Conservation (phyloP, 2,329 filamentous ascomycete genomes). For the Penicillium sp. region DNA sequence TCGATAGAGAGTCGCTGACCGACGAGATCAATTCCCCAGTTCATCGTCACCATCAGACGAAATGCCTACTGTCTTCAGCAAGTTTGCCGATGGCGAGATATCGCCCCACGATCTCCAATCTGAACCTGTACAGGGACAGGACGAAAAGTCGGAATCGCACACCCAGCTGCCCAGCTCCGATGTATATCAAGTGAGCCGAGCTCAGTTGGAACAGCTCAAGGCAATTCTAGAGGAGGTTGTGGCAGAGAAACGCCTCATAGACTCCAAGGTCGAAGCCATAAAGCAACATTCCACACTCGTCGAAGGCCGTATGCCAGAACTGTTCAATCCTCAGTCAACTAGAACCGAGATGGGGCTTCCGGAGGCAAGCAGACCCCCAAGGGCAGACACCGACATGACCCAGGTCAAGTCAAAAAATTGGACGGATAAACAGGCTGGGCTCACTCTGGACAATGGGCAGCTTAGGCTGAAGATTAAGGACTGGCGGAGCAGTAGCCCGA, state of each 20-base stretch:
- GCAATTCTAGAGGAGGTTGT: neutral
- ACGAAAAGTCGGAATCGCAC: neutral
- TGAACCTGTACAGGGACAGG: neutral
- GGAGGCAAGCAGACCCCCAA: neutral
- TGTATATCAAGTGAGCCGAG: neutral
- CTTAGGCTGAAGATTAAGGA: neutral
- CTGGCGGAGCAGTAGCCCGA: neutral
- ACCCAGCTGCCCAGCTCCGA: neutral
- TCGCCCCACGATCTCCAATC: neutral
- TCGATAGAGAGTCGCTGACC: neutral
- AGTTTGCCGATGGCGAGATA: neutral
- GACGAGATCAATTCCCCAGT: neutral
- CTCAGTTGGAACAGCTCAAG: neutral
- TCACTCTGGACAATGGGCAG: neutral
- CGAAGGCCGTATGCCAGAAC: neutral
- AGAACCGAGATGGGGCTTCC: too few species aligned
- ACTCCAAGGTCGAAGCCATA: neutral
- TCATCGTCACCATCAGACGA: neutral
- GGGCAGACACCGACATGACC: neutral
- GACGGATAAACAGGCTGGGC: neutral
- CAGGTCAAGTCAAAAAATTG: neutral
- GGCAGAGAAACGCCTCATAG: neutral
- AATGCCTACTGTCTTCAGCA: constrained; percentile 1
- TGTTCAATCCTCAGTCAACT: neutral
- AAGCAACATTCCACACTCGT: neutral